Evolutionary conservation across 495 filamentous ascomycete genomes (phyloP).

Genomic region (Glonium stellatum): DNA sequence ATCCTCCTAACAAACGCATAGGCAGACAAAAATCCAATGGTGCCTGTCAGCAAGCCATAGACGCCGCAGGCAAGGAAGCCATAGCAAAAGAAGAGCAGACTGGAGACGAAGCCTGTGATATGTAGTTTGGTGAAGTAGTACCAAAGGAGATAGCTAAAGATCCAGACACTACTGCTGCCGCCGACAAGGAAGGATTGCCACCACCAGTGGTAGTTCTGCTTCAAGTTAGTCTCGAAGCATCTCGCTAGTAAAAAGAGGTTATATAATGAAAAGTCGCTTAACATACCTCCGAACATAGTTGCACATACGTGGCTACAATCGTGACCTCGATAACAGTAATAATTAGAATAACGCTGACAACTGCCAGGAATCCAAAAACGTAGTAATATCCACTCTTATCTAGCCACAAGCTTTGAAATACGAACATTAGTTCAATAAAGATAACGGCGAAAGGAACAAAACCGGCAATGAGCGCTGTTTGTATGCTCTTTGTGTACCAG

Average conservation of each 20-base stretch:
- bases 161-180: constrained; percentile 72
- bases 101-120: constrained; percentile 73
- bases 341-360: constrained; percentile 67
- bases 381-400: constrained; percentile 95
- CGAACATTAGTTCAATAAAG: constrained; percentile 88
- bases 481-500: constrained; percentile 65
- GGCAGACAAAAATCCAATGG: constrained; percentile 79
- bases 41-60: constrained; percentile 79
- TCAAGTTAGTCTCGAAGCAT: neutral
- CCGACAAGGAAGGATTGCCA: constrained; percentile 88
- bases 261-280: neutral
- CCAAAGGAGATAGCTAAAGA: constrained; percentile 80
- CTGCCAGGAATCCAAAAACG: constrained; percentile 81
- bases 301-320: constrained; percentile 79
- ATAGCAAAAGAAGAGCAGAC: constrained; percentile 83
- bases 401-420: constrained; percentile 87
- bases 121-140: constrained; percentile 81
- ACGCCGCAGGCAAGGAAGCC: constrained; percentile 71
- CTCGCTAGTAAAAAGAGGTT: neutral
- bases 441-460: constrained; percentile 88
- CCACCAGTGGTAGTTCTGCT: constrained; percentile 89
- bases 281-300: constrained; percentile 68
- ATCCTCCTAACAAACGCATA: constrained; percentile 87
- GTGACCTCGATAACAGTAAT: constrained; percentile 83
- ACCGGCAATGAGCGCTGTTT: constrained; percentile 65